phyloP scores from a whole-genome alignment of 179 eudicot genomes.

The Kewa caespitosa region DNA sequence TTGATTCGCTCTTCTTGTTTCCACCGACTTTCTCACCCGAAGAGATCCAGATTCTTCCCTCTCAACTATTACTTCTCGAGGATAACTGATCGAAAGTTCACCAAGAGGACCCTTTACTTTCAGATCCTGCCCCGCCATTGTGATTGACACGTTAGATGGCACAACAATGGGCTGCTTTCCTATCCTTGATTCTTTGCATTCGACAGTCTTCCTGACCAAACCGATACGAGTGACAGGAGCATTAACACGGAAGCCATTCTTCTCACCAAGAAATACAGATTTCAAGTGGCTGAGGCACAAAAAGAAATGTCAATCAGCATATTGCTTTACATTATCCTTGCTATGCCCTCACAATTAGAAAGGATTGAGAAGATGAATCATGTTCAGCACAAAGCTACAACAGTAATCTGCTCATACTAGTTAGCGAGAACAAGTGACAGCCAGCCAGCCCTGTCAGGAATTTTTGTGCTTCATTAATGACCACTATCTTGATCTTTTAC shows the following conservation, averaged over 20 bases:
- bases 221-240: conserved; percentile 39
- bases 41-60: conserved; percentile 68
- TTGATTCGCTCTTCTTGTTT: conserved; percentile 90
- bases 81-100: conserved; percentile 74
- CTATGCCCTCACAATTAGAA: not conserved
- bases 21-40: conserved; percentile 70
- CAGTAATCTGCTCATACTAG: not conserved
- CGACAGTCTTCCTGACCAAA: conserved; percentile 49
- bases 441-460: not conserved
- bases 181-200: conserved; percentile 91
- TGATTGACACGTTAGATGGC: conserved; percentile 74
- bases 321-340: not conserved
- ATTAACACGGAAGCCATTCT: conserved; percentile 36
- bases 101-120: conserved; percentile 91
- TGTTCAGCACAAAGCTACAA: not conserved
- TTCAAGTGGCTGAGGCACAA: conserved; percentile 47
- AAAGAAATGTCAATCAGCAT: not conserved
- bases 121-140: conserved; percentile 69
- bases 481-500: not conserved
- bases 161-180: conserved; percentile 86
- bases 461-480: not conserved
- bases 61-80: conserved; percentile 72
- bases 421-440: conserved; percentile 1
- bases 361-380: not conserved
- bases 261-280: conserved; percentile 54